Conservation (phyloP, 495 filamentous ascomycete genomes). For the Aspergillus heteromorphus region DNA sequence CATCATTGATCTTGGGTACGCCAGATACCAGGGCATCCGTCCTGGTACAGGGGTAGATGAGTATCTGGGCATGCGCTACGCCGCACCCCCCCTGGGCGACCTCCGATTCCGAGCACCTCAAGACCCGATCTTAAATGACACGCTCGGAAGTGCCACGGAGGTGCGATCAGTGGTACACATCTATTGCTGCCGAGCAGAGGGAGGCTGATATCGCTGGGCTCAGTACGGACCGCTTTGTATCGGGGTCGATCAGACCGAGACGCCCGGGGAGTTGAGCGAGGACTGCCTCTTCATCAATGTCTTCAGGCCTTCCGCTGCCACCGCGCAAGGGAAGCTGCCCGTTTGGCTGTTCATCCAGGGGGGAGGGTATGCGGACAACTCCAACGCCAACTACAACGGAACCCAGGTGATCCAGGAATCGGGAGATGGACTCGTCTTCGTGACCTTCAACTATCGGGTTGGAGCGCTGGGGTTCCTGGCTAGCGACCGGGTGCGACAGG, state of each 20-base stretch:
- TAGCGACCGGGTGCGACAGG: conserved; percentile 46
- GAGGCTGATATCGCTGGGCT: neutral
- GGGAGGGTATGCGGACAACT: conserved; percentile 57
- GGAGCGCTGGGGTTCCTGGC: conserved; percentile 66
- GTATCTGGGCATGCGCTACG: conserved; percentile 59
- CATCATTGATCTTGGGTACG: conserved; percentile 34
- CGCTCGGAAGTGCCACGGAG: neutral
- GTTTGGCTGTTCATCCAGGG: conserved; percentile 71
- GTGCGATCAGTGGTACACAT: no score
- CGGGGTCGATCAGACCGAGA: conserved; percentile 14
- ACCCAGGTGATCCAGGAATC: conserved; percentile 51
- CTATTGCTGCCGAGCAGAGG: no score
- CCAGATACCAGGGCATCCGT: conserved; percentile 29
- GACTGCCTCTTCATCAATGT: conserved; percentile 71
- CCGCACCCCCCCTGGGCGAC: conserved; percentile 23
- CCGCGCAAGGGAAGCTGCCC: conserved; percentile 45
- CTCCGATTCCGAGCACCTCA: conserved; percentile 9
- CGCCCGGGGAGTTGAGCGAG: conserved; percentile 44
- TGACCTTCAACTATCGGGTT: conserved; percentile 76
- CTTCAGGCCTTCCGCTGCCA: conserved; percentile 56
- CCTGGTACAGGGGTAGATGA: conserved; percentile 43
- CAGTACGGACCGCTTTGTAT: conserved; percentile 39
- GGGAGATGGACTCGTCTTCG: conserved; percentile 50
- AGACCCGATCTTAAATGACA: neutral
- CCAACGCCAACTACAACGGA: conserved; percentile 63